Evolutionary conservation across 306 rosid genomes (phyloP).

Genomic region (Vachellia pachyceras): DNA sequence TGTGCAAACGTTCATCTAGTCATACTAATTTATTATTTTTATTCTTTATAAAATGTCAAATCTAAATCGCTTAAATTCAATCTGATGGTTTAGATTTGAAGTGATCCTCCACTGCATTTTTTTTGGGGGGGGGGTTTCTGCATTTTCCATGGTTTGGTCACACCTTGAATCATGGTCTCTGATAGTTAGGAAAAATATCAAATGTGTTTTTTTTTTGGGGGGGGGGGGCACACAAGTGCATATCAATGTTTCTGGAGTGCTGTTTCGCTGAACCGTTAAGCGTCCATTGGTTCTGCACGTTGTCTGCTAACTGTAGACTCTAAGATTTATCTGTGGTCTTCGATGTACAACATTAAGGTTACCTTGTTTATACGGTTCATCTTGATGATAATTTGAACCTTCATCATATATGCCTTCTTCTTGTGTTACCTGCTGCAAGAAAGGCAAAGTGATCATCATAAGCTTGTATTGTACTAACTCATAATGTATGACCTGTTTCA

Average conservation of each 20-base stretch:
- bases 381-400: conserved; percentile 40
- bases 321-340: conserved; percentile 8
- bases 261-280: conserved; percentile 12
- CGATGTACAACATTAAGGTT: conserved; percentile 36
- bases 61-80: neutral
- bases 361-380: conserved; percentile 56
- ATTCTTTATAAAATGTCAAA: neutral
- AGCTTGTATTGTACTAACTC: neutral
- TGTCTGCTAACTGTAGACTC: neutral
- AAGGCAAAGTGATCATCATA: conserved; percentile 35
- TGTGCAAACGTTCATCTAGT: neutral
- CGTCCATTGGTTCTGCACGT: conserved; percentile 22
- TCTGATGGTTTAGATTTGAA: neutral
- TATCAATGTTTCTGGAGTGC: conserved; percentile 22
- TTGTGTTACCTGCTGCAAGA: conserved; percentile 57
- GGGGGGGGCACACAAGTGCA: neutral
- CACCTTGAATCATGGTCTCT: conserved; percentile 13
- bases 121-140: neutral
- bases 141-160: neutral
- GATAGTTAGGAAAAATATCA: conserved; percentile 14
- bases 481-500: conserved; percentile 6
- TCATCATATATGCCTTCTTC: conserved; percentile 45
- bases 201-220: no score
- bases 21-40: neutral
- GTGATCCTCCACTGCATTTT: no score